These are phyloP conservation scores for Calonectria fujianensis DNA, from an alignment of 2,329 filamentous ascomycete species.

Conservation along the genomic window DNA sequence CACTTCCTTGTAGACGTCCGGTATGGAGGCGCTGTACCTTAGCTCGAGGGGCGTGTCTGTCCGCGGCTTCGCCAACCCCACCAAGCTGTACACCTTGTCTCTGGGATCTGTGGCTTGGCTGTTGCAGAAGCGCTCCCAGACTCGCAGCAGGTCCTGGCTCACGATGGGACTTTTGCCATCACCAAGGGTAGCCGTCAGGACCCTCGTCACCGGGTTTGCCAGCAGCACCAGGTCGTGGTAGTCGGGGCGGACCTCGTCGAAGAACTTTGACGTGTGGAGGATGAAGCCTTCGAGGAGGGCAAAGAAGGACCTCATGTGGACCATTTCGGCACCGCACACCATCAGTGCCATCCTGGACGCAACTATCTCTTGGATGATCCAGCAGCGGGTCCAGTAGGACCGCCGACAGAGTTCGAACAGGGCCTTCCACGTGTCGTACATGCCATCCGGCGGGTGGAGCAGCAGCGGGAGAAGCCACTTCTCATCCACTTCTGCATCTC, in stretches of 20 bases:
- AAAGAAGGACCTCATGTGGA: slow-evolving; percentile 13
- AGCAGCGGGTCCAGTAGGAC: slow-evolving; percentile 21
- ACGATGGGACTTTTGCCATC: not conserved
- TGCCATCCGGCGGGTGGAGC: slow-evolving; percentile 15
- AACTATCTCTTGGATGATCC: slow-evolving; percentile 19
- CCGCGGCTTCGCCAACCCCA: slow-evolving; percentile 9
- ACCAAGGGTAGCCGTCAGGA: not conserved
- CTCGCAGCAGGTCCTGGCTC: slow-evolving; percentile 6
- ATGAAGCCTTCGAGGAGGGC: slow-evolving; percentile 3
- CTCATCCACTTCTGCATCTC: slow-evolving; percentile 6
- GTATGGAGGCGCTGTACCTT: not conserved
- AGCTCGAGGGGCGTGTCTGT: not conserved
- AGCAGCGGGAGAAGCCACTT: slow-evolving; percentile 14
- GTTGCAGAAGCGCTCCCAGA: slow-evolving; percentile 19
- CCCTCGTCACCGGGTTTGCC: not conserved
- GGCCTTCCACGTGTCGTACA: slow-evolving; percentile 23
- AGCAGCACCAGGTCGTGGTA: slow-evolving; percentile 9
- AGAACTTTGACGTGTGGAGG: not conserved
- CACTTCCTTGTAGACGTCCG: slow-evolving; percentile 21
- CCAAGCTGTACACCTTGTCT: slow-evolving; percentile 11
- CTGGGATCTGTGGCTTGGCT: slow-evolving; percentile 1
- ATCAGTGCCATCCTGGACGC: slow-evolving; percentile 8
- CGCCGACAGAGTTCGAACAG: slow-evolving; percentile 6
- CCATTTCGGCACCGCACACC: slow-evolving; percentile 23
- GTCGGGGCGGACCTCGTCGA: not conserved